Conservation (phyloP, 345 rosid species). For the Triadica sebifera region DNA sequence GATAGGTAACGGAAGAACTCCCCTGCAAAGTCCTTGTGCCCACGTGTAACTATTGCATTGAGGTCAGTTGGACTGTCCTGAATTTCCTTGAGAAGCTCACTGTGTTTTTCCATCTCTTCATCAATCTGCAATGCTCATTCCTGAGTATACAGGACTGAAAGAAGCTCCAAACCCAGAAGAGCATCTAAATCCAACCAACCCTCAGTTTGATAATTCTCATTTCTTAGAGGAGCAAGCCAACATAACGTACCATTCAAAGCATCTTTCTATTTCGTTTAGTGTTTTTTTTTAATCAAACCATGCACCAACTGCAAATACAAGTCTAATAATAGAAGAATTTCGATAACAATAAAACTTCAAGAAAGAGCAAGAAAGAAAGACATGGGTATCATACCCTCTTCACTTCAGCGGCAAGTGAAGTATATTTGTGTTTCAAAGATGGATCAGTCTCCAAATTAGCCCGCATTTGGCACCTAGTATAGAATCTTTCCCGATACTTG, state of each 20-base stretch:
- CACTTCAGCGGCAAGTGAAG: constrained; percentile 60
- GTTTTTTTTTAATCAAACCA: too few species aligned
- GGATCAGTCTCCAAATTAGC: constrained; percentile 61
- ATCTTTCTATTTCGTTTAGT: neutral
- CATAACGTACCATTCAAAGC: neutral
- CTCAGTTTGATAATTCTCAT: neutral
- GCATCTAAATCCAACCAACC: too few species aligned
- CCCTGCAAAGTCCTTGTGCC: constrained; percentile 74
- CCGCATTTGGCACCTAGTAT: constrained; percentile 53
- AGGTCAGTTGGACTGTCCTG: constrained; percentile 79
- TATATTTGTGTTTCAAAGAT: constrained; percentile 46
- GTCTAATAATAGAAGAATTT: neutral
- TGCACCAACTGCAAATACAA: neutral
- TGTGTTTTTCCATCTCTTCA: constrained; percentile 82
- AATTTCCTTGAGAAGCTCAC: constrained; percentile 71
- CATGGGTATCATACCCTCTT: constrained; percentile 51
- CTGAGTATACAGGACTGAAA: constrained; percentile 33
- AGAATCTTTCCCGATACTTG: constrained; percentile 70
- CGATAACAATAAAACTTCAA: too few species aligned
- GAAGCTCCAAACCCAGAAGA: too few species aligned
- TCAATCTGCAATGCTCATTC: constrained; percentile 75
- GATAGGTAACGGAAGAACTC: constrained; percentile 68
- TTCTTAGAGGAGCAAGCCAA: neutral
- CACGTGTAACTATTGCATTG: constrained; percentile 63
- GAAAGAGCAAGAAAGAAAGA: constrained; percentile 1